Evolutionary conservation across 768 basidiomycete genomes (phyloP).

Genomic region (Cystofilobasidium ferigula): DNA sequence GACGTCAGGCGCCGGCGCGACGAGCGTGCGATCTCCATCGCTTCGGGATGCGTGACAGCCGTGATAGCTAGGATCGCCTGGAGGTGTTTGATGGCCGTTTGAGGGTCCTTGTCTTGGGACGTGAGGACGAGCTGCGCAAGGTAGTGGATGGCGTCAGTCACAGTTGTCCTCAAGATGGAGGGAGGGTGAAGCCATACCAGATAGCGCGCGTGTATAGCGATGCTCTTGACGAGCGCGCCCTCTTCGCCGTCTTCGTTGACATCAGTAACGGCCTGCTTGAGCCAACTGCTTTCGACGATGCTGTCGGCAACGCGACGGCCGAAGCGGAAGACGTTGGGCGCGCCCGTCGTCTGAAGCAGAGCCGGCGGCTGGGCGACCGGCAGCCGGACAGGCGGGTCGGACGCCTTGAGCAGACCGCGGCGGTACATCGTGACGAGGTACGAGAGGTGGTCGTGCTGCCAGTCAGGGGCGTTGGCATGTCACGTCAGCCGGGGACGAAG

Average conservation of each 20-base stretch:
- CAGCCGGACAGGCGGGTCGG: constrained; percentile 12
- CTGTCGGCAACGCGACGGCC: constrained; percentile 1
- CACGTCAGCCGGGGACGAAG: not conserved
- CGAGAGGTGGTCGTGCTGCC: constrained; percentile 12
- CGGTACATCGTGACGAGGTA: constrained; percentile 19
- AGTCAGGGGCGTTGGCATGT: not conserved
- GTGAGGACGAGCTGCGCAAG: constrained; percentile 19
- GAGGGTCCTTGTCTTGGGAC: constrained; percentile 8
- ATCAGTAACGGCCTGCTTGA: not conserved
- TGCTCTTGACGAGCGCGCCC: constrained; percentile 8
- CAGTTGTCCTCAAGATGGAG: not conserved
- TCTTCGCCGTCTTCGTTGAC: not conserved
- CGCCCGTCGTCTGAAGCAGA: not conserved
- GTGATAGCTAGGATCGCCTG: not conserved
- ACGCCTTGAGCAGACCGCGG: constrained; percentile 13
- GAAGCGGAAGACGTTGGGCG: constrained; percentile 10
- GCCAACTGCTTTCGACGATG: constrained; percentile 1
- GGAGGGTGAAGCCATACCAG: not conserved
- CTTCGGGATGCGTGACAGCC: not conserved
- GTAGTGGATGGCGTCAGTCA: not conserved
- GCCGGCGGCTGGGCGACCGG: constrained; percentile 2
- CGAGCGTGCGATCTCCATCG: not conserved
- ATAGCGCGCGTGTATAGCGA: constrained; percentile 18
- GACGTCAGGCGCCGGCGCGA: constrained; percentile 5
- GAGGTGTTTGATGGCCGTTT: constrained; percentile 13